Percentiles rank a stretch among this genome's conserved stretches.
phyloP scores from a whole-genome alignment of 306 rosid genomes.

The Castanea mollissima region DNA sequence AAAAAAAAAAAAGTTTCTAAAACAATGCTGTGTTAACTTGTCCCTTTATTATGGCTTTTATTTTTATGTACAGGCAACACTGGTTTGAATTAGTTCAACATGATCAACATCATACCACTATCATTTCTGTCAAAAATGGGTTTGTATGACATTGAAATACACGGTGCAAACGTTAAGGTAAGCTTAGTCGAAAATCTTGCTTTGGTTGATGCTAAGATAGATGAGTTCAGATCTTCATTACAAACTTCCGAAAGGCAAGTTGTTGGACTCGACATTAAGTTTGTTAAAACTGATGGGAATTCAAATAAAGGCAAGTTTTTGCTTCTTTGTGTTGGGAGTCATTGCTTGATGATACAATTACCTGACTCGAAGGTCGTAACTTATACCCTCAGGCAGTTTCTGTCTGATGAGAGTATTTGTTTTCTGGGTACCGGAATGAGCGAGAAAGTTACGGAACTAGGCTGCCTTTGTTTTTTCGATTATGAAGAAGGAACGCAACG shows the following conservation, averaged over 20 bases:
- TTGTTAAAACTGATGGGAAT: accelerated
- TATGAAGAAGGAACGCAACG: too few relatives aligned
- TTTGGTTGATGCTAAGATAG: background rate
- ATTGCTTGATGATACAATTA: slow-evolving; percentile 4
- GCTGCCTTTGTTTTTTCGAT: background rate
- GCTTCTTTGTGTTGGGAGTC: background rate
- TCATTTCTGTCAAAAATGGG: background rate
- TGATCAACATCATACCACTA: too few relatives aligned
- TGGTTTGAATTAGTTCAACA: too few relatives aligned
- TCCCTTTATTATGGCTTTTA: too few relatives aligned
- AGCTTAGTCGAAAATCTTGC: background rate
- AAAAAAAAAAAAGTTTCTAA: too few relatives aligned
- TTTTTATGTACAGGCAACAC: too few relatives aligned
- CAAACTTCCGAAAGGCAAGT: background rate
- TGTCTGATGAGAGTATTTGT: too few relatives aligned
- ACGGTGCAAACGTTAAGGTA: background rate
- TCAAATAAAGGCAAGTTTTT: background rate
- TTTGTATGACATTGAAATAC: background rate
- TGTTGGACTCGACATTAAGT: background rate
- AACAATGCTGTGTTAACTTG: too few relatives aligned
- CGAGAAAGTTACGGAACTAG: too few relatives aligned
- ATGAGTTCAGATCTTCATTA: background rate
- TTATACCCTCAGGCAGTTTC: too few relatives aligned
- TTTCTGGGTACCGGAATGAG: too few relatives aligned
- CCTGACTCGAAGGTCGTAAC: accelerated